Percentiles rank a stretch among this genome's conserved stretches.
phyloP scores from a whole-genome alignment of 1,284 basidiomycete species.

The Heterobasidion irregulare region DNA sequence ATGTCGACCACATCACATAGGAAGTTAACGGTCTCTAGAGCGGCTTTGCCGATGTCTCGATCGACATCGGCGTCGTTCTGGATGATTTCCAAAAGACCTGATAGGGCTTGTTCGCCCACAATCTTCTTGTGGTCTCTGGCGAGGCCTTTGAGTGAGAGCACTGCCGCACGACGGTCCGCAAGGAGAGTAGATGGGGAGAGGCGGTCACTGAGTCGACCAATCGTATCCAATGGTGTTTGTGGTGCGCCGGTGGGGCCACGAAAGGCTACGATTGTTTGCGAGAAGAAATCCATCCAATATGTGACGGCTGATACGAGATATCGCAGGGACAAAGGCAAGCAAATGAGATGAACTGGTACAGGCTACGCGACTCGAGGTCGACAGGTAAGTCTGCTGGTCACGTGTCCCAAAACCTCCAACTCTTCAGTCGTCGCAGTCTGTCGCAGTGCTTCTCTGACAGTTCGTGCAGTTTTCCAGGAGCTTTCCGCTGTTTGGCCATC shows the following conservation, averaged over 20 bases:
- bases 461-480: too few relatives aligned
- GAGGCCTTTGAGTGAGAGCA: slow-evolving; percentile 89
- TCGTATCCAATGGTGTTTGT: slow-evolving; percentile 81
- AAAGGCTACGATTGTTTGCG: slow-evolving; percentile 73
- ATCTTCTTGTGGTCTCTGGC: slow-evolving; percentile 87
- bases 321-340: too few relatives aligned
- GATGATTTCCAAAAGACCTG: slow-evolving; percentile 73
- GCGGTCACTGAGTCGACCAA: slow-evolving; percentile 81
- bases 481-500: too few relatives aligned
- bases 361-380: too few relatives aligned
- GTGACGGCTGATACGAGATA: too few relatives aligned
- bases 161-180: slow-evolving; percentile 86
- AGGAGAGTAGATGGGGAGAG: slow-evolving; percentile 81
- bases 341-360: too few relatives aligned
- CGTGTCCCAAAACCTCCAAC: too few relatives aligned
- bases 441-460: too few relatives aligned
- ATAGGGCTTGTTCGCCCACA: slow-evolving; percentile 70
- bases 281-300: slow-evolving; percentile 65
- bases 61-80: slow-evolving; percentile 85
- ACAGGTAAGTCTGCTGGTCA: too few relatives aligned
- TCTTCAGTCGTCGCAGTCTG: too few relatives aligned
- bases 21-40: slow-evolving; percentile 76
- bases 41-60: slow-evolving; percentile 83
- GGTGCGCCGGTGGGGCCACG: slow-evolving; percentile 69
- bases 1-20: slow-evolving; percentile 64